A percentile compares a stretch with the other conserved stretches of the same genome.
phyloP scores from a whole-genome alignment of 495 filamentous ascomycete species.

The Penicillium manginii region DNA sequence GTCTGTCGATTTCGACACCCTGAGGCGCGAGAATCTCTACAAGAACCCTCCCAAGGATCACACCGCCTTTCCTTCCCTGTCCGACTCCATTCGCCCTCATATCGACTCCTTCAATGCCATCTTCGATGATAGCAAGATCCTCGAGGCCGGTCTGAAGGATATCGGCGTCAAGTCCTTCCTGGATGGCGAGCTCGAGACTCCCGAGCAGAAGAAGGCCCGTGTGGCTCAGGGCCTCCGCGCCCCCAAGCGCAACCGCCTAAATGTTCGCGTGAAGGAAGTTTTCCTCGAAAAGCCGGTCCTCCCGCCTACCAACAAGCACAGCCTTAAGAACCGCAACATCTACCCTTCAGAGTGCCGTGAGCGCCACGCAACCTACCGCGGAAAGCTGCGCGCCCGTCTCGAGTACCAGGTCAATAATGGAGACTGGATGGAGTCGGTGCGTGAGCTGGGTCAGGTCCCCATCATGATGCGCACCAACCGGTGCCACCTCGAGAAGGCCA shows the following conservation, averaged over 20 bases:
- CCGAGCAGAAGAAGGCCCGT: constrained; percentile 44
- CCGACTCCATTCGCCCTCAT: constrained; percentile 82
- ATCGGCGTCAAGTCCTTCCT: constrained; percentile 88
- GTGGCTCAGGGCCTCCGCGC: constrained; percentile 49
- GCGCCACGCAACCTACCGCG: constrained; percentile 88
- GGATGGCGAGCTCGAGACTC: constrained; percentile 66
- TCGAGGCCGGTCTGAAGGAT: constrained; percentile 79
- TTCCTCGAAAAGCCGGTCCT: constrained; percentile 76
- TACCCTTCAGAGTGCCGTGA: constrained; percentile 93
- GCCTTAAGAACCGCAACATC: constrained; percentile 75
- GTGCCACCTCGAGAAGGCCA: constrained; percentile 85
- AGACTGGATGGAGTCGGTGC: constrained; percentile 73
- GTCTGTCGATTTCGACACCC: constrained; percentile 79
- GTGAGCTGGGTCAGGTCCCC: constrained; percentile 86
- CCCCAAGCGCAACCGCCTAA: constrained; percentile 68
- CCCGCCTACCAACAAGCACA: constrained; percentile 78
- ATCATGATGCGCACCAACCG: constrained; percentile 93
- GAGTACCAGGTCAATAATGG: constrained; percentile 86
- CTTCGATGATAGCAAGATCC: constrained; percentile 68
- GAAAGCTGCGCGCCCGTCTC: constrained; percentile 77
- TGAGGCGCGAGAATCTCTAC: constrained; percentile 85
- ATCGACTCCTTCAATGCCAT: constrained; percentile 96
- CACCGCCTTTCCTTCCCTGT: constrained; percentile 85
- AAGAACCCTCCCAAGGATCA: constrained; percentile 82
- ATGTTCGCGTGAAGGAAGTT: constrained; percentile 73